Conservation (phyloP, 306 rosid genomes). For the Cotoneaster glaucophyllus region DNA sequence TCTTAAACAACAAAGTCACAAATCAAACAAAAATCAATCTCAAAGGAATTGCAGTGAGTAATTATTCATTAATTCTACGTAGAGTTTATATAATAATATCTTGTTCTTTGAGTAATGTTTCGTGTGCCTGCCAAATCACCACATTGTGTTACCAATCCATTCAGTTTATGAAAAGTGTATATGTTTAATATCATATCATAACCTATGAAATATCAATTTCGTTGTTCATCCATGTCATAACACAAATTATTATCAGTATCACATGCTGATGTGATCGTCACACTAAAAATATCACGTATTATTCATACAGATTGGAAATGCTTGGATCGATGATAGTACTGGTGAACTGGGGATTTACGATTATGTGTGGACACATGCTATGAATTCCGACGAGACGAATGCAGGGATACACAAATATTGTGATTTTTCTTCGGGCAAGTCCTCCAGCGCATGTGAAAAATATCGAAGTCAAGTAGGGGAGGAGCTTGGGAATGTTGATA, state of each 20-base stretch:
- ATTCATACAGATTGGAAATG: conserved; percentile 48
- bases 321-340: conserved; percentile 47
- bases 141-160: too few relatives aligned
- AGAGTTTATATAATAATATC: too few relatives aligned
- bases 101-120: too few relatives aligned
- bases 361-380: conserved; percentile 43
- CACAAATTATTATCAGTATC: too few relatives aligned
- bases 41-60: conserved; percentile 59
- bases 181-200: too few relatives aligned
- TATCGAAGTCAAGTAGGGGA: background rate
- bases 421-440: conserved; percentile 16
- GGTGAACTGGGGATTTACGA: conserved; percentile 34
- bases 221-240: too few relatives aligned
- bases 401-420: conserved; percentile 37
- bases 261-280: too few relatives aligned
- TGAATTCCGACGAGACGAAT: conserved; percentile 48
- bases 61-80: too few relatives aligned
- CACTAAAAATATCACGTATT: too few relatives aligned
- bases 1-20: conserved; percentile 24
- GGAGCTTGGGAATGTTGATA: conserved; percentile 25
- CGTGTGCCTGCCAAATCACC: too few relatives aligned
- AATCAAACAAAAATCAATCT: conserved; percentile 37
- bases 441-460: conserved; percentile 15
- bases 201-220: too few relatives aligned
- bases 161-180: too few relatives aligned